A percentile compares a stretch with the other conserved stretches of the same genome.
phyloP scores from a whole-genome alignment of 2,329 filamentous ascomycete species.

The Lecanicillium sp. region DNA sequence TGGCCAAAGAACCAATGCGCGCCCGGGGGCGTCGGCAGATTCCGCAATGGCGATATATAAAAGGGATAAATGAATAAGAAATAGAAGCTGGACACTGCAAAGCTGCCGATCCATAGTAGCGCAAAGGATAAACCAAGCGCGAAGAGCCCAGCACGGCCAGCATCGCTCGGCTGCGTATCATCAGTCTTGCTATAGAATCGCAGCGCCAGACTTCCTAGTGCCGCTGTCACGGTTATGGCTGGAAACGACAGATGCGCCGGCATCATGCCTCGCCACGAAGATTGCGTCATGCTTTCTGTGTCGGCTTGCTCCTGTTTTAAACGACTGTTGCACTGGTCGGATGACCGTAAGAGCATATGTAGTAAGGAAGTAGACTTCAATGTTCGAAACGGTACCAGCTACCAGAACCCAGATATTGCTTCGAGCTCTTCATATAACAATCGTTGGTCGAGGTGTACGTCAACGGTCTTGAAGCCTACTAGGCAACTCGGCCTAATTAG shows the following conservation, averaged over 20 bases:
- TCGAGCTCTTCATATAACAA: too few relatives aligned
- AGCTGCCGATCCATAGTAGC: constrained; percentile 26
- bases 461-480: too few relatives aligned
- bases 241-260: constrained; percentile 2
- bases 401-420: too few relatives aligned
- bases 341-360: too few relatives aligned
- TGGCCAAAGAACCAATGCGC: constrained; percentile 46
- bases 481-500: too few relatives aligned
- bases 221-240: background rate
- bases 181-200: background rate
- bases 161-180: background rate
- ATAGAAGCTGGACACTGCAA: constrained; percentile 26
- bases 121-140: constrained; percentile 30
- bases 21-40: constrained; percentile 36
- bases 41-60: constrained; percentile 36
- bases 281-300: background rate
- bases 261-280: background rate
- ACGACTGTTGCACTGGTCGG: too few relatives aligned
- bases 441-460: too few relatives aligned
- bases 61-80: constrained; percentile 36
- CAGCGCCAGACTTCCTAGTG: background rate
- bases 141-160: background rate
- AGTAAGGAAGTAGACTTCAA: too few relatives aligned
- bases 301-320: too few relatives aligned
- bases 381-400: too few relatives aligned